Percentiles rank a stretch among this genome's conserved stretches.
Conservation (phyloP, 2,329 filamentous ascomycete genomes). For the Colletotrichum falcatum region DNA sequence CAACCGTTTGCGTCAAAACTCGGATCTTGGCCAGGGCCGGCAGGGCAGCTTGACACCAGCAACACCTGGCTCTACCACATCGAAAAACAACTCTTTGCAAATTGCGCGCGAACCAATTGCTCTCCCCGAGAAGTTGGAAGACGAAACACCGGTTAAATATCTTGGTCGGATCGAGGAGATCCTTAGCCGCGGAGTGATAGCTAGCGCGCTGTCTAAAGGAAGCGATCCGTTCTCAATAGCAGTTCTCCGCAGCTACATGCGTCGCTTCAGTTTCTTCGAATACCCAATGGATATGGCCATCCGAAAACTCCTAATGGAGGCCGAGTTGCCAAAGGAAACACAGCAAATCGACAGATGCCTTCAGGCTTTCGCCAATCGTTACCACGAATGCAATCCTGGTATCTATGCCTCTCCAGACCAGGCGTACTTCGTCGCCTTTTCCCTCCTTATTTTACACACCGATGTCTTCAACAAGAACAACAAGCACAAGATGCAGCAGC, state of each 20-base stretch:
- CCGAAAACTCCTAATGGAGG: slow-evolving; percentile 94
- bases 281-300: slow-evolving; percentile 99
- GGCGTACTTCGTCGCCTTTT: slow-evolving; percentile 98
- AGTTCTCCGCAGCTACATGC: slow-evolving; percentile 93
- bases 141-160: slow-evolving; percentile 92
- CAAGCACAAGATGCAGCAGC: slow-evolving; percentile 98
- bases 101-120: slow-evolving; percentile 77
- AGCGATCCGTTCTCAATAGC: slow-evolving; percentile 84
- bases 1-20: slow-evolving; percentile 82
- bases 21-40: slow-evolving; percentile 74
- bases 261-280: slow-evolving; percentile 93
- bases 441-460: slow-evolving; percentile 93
- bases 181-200: slow-evolving; percentile 84
- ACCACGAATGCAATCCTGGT: slow-evolving; percentile 97
- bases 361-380: slow-evolving; percentile 94
- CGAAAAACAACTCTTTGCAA: slow-evolving; percentile 87
- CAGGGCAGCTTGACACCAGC: slow-evolving; percentile 76
- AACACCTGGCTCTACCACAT: slow-evolving; percentile 76
- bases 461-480: slow-evolving; percentile 99
- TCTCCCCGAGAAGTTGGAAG: slow-evolving; percentile 84
- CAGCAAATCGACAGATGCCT: slow-evolving; percentile 97
- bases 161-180: slow-evolving; percentile 84
- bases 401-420: slow-evolving; percentile 93
- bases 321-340: slow-evolving; percentile 95
- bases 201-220: slow-evolving; percentile 87